phyloP scores from a whole-genome alignment of 768 basidiomycete genomes.

The Auricularia sp. region DNA sequence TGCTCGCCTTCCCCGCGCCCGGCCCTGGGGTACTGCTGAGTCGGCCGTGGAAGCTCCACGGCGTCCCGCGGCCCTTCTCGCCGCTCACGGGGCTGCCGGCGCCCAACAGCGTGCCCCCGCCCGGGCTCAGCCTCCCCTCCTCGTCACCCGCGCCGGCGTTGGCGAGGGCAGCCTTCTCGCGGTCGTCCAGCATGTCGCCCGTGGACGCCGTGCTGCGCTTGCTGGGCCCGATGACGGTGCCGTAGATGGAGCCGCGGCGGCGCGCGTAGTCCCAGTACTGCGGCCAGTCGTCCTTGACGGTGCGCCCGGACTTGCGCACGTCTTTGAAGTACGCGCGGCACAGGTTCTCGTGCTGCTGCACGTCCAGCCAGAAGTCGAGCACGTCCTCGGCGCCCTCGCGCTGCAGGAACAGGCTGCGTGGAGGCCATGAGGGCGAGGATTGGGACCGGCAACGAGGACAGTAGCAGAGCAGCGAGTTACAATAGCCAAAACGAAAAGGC shows the following conservation, averaged over 20 bases:
- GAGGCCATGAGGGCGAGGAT: not conserved
- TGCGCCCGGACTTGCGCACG: slow-evolving; percentile 85
- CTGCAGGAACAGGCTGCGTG: slow-evolving; percentile 78
- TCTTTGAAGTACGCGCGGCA: slow-evolving; percentile 99
- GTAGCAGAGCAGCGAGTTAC: not conserved
- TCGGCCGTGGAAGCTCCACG: slow-evolving; percentile 3
- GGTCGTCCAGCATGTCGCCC: slow-evolving; percentile 57
- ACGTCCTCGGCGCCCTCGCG: slow-evolving; percentile 94
- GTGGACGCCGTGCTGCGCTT: slow-evolving; percentile 81
- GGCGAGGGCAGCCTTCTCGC: slow-evolving; percentile 59
- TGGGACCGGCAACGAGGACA: not conserved
- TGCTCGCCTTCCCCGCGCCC: slow-evolving; percentile 7
- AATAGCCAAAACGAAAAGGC: not conserved
- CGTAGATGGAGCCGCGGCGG: slow-evolving; percentile 85
- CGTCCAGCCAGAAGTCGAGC: slow-evolving; percentile 97
- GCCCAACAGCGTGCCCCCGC: slow-evolving; percentile 31
- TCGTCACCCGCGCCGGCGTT: slow-evolving; percentile 19
- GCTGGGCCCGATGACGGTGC: slow-evolving; percentile 65
- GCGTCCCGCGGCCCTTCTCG: slow-evolving; percentile 4
- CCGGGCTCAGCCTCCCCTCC: slow-evolving; percentile 48
- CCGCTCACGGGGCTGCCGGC: slow-evolving; percentile 21
- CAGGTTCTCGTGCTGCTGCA: slow-evolving; percentile 97
- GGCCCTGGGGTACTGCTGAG: slow-evolving; percentile 11
- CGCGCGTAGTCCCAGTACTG: slow-evolving; percentile 95
- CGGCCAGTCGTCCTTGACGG: slow-evolving; percentile 96